Base-by-base conservation (phyloP, 768 basidiomycete species). In the Lepiota brunneoincarnata region DNA sequence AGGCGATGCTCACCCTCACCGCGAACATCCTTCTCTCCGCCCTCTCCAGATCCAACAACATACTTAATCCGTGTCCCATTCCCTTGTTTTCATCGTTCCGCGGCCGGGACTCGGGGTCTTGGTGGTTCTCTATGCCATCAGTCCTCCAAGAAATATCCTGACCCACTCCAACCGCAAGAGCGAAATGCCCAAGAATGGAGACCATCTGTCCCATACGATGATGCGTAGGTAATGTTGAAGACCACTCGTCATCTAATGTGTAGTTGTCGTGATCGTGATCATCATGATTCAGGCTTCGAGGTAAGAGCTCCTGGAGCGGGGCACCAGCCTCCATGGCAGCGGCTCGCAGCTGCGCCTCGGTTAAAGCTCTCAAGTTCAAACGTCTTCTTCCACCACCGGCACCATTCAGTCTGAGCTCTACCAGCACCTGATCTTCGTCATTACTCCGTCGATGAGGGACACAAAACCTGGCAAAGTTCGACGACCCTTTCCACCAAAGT, bases 291-390 rank as follows among this genome's bases (percentile, higher is more conserved):
- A 73, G 71, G 21, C 64, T 66, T 5, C 66, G 64, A 2, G 81
- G 81, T 2, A 84, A 64, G 3, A 87, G 71, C 28, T 71, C 74
- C 35, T 73, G 69, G 1, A 86, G 72, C 0, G 86, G 77, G 0
- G 82, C 80, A 2, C 86, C 86, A 3, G 86, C 83, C 65, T 90
- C 89, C 59, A 83, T 71, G 3, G 86, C 83, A 2, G 86, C 82
- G 17, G 74, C 75, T 55, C 86, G 78, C 11, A 87, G 73, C 64
- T 87, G 78, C 6, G 66, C 66, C 26, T 71, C 71, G 11, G 78
- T 72, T 41, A 91, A 72, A 4, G 76, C 86, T 56, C 80, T 78
- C 35, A 87, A 59, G 63, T 91, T 89, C 12, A 91, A 70, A 56
- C 78, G 78, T 75, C 78, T 82, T 10, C 79, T 78, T 18, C 65